Evolutionary conservation across 495 filamentous ascomycete genomes (phyloP).

Genomic region (Aspergillus conjunctus): DNA sequence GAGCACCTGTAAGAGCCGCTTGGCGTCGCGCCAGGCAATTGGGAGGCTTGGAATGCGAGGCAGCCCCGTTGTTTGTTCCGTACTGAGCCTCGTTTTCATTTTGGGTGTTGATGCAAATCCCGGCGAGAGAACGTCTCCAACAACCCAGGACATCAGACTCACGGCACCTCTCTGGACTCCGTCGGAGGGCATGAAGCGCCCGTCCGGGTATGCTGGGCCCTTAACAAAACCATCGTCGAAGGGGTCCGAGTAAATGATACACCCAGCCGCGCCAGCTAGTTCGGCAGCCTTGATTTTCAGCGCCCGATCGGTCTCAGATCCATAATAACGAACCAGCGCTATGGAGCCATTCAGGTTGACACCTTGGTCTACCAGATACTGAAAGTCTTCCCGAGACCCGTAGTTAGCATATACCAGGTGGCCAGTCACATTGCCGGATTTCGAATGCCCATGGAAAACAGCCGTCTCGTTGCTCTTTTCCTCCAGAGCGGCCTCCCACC

Average conservation of each 20-base stretch:
- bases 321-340: slow-evolving; percentile 78
- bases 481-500: slow-evolving; percentile 85
- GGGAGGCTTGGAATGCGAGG: slow-evolving; percentile 86
- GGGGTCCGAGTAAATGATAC: slow-evolving; percentile 90
- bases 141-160: slow-evolving; percentile 76
- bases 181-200: slow-evolving; percentile 74
- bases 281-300: slow-evolving; percentile 91
- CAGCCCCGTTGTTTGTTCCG: slow-evolving; percentile 71
- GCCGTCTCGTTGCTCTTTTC: slow-evolving; percentile 69
- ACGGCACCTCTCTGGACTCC: slow-evolving; percentile 84
- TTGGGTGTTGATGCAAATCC: slow-evolving; percentile 78
- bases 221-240: slow-evolving; percentile 73
- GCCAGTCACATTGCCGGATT: slow-evolving; percentile 84
- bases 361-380: slow-evolving; percentile 66
- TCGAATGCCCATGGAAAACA: slow-evolving; percentile 87
- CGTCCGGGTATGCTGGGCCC: slow-evolving; percentile 70
- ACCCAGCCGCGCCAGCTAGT: slow-evolving; percentile 77
- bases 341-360: slow-evolving; percentile 79
- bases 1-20: slow-evolving; percentile 73
- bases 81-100: slow-evolving; percentile 60
- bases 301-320: slow-evolving; percentile 68
- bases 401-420: slow-evolving; percentile 95
- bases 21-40: slow-evolving; percentile 84
- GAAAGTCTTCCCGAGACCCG: slow-evolving; percentile 81
- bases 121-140: slow-evolving; percentile 86